Base-by-base conservation (phyloP, 257 asterid species). In the Nemophila menziesii region DNA sequence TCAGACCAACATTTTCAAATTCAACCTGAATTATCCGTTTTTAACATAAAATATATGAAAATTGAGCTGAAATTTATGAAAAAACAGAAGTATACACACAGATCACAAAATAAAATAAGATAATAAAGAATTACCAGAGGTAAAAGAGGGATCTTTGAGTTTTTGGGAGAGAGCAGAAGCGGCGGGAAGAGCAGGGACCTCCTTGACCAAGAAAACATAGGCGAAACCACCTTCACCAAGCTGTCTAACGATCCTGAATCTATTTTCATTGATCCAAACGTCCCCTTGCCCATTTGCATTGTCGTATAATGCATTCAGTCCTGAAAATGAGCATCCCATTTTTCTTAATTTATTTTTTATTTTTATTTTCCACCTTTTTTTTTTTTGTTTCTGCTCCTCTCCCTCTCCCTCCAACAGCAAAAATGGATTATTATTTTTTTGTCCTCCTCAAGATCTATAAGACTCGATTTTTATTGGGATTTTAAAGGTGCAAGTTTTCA, bases 271-370 rank as follows among this genome's bases (percentile, higher is more conserved):
- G 82, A 90, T 90, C 99, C 99, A 90, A 40, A 90, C 99, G 48
- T 90, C 99, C 3, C 82, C 99, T 1, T 72, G 85, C 27, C 94
- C 86, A 45, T 81, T 79, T 23, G 73, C 94, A 62, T 79, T 81
- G 52, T 85, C 96, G 70, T 85, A 86, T 12, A 90, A 70, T 14
- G 93, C 84, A 49, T 81, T 85, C 54, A 90, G 64, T 38, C 99
- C 99, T 22, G 99, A 90, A 66, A 90, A 73, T 29, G 94, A 78
- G 78, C 99, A 90, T 41, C 99, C 99, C 99, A 90, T 90, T 50
- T 46, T 29, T 13, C 12, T 29, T 29, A 4, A 24, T 24, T 24
- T 4, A 4, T 24, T 24, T 24, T 24, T 24, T 24, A n/a, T n/a
- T n/a, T n/a, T n/a, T n/a, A n/a, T n/a, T n/a, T n/a, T n/a, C n/a